These are phyloP conservation scores for Kodamaea plutei DNA, from an alignment of 1,139 yeast species.

Conservation along the genomic window DNA sequence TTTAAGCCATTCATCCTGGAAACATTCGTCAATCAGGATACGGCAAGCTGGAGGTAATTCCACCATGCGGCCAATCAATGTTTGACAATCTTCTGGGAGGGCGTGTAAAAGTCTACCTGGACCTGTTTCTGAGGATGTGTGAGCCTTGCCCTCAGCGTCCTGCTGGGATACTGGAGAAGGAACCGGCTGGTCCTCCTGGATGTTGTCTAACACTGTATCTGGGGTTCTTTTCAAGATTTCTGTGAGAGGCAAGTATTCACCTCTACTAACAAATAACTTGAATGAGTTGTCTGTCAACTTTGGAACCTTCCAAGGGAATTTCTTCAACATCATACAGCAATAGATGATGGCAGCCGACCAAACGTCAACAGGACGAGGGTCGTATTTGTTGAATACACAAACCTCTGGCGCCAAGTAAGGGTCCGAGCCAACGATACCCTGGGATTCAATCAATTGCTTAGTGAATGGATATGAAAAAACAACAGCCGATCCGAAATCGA, in stretches of 20 bases:
- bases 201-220: slow-evolving; percentile 23
- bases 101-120: slow-evolving; percentile 68
- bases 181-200: slow-evolving; percentile 23
- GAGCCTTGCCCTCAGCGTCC: slow-evolving; percentile 34
- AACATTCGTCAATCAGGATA: slow-evolving; percentile 77
- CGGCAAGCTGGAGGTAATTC: slow-evolving; percentile 83
- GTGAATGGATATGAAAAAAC: slow-evolving; percentile 90
- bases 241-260: slow-evolving; percentile 38
- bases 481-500: slow-evolving; percentile 93
- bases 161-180: slow-evolving; percentile 14
- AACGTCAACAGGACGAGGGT: slow-evolving; percentile 90
- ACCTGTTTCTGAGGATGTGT: slow-evolving; percentile 60
- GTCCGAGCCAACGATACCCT: slow-evolving; percentile 91
- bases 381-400: slow-evolving; percentile 73
- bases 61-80: slow-evolving; percentile 68
- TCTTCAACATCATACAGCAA: slow-evolving; percentile 90
- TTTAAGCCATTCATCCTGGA: slow-evolving; percentile 72
- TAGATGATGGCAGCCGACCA: slow-evolving; percentile 94
- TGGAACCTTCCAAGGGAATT: slow-evolving; percentile 98
- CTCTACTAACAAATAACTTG: slow-evolving; percentile 55
- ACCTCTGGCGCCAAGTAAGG: slow-evolving; percentile 96
- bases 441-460: slow-evolving; percentile 72
- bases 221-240: slow-evolving; percentile 42
- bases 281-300: slow-evolving; percentile 79
- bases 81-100: slow-evolving; percentile 63